Base-by-base conservation (phyloP, 345 rosid genomes). In the Pistacia integerrima region DNA sequence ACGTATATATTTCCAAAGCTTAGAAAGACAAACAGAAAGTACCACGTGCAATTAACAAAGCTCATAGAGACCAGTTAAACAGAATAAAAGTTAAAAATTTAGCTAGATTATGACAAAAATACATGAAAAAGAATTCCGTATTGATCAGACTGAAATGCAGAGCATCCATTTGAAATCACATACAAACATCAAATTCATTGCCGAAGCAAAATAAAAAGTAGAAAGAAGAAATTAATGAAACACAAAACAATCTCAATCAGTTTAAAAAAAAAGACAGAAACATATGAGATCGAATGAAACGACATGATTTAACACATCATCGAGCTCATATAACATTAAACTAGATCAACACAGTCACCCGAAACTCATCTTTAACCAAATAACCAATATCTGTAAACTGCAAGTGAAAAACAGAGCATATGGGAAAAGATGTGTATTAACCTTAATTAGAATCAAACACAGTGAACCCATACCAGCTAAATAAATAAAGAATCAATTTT, bases 11-110 rank as follows among this genome's bases (percentile, higher is more conserved):
- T 56, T 20, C 54, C 46, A 71, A 77, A 65, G 65, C 55, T 60
- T 17, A 58, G 38, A 70, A 62, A 59, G 52, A 51, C 80, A 74
- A 69, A 76, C 44, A 72, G 25, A 71, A 55, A 74, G 59, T 3
- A 73, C 38, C 38, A 66, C 74, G 58, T 54, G 59, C 75, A 36
- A 65, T n/a, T 10, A 12, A 49, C 41, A 60, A 60, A 36, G 44
- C 11, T 14, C 64, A 72, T 11, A 17, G 11, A 49, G 20, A 61
- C 33, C 33, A 30, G 33, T 2, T 30, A 30, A 30, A 30, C 33
- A 30, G 33, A 30, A 30, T 30, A 30, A 30, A 30, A 30, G 33
- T 30, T 30, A 33, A 69, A 69, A 5, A 33, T 49, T 8, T 10
- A 60, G 10, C 14, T 28, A 48, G 57, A 78, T 3, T 7, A 3